These are phyloP conservation scores for Monocercomonoides exilis DNA, from an alignment of 78 protist genomes.

Conservation along the genomic window DNA sequence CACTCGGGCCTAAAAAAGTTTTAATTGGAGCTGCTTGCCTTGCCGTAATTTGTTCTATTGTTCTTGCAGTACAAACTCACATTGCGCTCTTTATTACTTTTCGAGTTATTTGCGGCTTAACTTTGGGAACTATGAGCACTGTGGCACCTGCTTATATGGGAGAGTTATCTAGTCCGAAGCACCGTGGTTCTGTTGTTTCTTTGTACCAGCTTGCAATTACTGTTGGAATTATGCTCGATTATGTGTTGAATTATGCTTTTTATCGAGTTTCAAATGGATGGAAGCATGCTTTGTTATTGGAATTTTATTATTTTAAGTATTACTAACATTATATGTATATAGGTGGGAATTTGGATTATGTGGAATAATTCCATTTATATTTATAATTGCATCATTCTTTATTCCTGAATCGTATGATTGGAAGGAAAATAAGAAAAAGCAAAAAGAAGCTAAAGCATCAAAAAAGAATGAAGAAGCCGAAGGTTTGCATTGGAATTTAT, in stretches of 20 bases:
- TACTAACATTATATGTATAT: no score
- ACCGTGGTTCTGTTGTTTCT: neutral
- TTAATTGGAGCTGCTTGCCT: neutral
- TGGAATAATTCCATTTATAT: neutral
- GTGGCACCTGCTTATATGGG: neutral
- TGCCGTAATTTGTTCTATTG: neutral
- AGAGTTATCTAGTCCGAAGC: neutral
- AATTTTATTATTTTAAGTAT: no score
- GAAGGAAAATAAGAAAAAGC: neutral
- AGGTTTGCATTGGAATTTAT: no score
- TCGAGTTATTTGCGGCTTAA: neutral
- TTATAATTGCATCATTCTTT: neutral
- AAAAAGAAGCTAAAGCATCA: no score
- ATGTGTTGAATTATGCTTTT: neutral
- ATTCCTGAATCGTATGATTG: neutral
- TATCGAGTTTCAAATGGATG: neutral
- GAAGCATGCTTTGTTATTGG: no score
- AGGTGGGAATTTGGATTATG: no score
- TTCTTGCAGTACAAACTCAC: neutral
- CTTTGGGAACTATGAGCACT: neutral
- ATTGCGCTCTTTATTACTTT: neutral
- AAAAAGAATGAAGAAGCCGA: no score
- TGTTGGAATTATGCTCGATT: neutral
- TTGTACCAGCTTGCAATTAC: neutral
- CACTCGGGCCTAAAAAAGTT: neutral